These are phyloP conservation scores for Xylariaceae sp. DNA, from an alignment of 2,329 filamentous ascomycete genomes.

Conservation along the genomic window DNA sequence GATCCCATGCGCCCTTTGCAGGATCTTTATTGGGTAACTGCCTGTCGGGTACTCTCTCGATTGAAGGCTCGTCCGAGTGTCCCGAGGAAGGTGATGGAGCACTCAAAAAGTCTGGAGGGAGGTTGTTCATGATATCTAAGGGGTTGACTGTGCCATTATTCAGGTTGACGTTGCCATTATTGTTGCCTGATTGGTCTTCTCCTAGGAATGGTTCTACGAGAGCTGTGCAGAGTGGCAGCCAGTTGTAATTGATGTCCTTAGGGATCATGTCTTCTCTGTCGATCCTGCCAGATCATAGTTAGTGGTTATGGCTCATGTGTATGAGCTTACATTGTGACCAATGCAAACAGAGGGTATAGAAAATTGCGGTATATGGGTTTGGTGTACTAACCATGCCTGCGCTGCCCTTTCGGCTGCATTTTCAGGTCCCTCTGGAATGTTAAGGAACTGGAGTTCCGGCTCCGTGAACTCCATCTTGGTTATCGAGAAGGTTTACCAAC, in stretches of 20 bases:
- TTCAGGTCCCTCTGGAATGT: too few relatives aligned
- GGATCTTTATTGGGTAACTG: constrained; percentile 4
- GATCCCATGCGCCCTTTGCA: constrained; percentile 11
- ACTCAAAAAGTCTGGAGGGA: not conserved
- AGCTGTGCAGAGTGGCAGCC: constrained; percentile 12
- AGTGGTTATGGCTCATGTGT: too few relatives aligned
- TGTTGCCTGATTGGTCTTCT: too few relatives aligned
- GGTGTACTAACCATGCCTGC: too few relatives aligned
- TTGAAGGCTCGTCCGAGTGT: not conserved
- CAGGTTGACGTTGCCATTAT: too few relatives aligned
- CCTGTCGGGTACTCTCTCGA: not conserved
- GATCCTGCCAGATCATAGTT: not conserved
- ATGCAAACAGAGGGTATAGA: too few relatives aligned
- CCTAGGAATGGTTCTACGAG: constrained; percentile 5
- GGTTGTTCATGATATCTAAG: not conserved
- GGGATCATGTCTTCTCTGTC: not conserved
- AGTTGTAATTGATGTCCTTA: constrained; percentile 8
- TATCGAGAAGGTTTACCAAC: too few relatives aligned
- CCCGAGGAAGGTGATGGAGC: not conserved
- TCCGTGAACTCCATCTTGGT: too few relatives aligned
- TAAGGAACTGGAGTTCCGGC: too few relatives aligned
- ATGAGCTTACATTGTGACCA: too few relatives aligned
- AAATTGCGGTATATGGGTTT: too few relatives aligned
- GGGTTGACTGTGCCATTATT: not conserved
- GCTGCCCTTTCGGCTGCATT: too few relatives aligned